Percentiles rank a stretch among this genome's conserved stretches.
Evolutionary conservation across 495 filamentous ascomycete species (phyloP).

Genomic region (Aspergillus conjunctus): DNA sequence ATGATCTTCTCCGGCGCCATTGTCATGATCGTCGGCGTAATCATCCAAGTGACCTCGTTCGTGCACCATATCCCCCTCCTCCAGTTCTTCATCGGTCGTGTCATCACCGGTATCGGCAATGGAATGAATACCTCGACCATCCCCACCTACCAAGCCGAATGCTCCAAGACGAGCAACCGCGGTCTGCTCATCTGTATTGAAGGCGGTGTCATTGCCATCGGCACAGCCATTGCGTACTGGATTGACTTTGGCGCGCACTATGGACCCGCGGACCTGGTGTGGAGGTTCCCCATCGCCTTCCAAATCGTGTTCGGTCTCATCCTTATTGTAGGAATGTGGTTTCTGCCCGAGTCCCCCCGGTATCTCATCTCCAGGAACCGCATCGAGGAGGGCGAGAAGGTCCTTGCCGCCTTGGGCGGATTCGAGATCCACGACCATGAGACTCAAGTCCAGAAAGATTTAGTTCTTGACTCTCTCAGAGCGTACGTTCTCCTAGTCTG

Average conservation of each 20-base stretch:
- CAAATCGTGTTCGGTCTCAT: constrained; percentile 73
- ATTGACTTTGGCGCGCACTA: constrained; percentile 79
- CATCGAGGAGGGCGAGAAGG: constrained; percentile 65
- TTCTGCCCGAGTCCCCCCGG: constrained; percentile 75
- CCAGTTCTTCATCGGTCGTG: constrained; percentile 76
- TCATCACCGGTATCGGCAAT: constrained; percentile 75
- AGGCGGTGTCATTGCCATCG: constrained; percentile 77
- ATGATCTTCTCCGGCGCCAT: constrained; percentile 62
- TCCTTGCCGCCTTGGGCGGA: constrained; percentile 69
- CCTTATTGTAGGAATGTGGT: constrained; percentile 63
- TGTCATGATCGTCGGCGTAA: constrained; percentile 80
- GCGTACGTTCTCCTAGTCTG: constrained; percentile 55
- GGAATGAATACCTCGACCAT: constrained; percentile 80
- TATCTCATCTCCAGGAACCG: constrained; percentile 72
- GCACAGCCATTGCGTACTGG: constrained; percentile 78
- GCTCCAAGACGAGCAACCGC: constrained; percentile 73
- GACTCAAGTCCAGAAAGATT: constrained; percentile 58
- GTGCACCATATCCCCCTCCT: constrained; percentile 48
- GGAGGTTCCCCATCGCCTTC: constrained; percentile 84
- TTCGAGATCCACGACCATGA: constrained; percentile 60
- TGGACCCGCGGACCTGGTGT: constrained; percentile 62
- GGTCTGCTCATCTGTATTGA: constrained; percentile 85
- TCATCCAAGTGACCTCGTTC: constrained; percentile 69
- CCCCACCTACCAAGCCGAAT: constrained; percentile 80
- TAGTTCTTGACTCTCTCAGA: constrained; percentile 74